Evolutionary conservation across 257 asterid genomes (phyloP).

Genomic region (Verbena officinalis): DNA sequence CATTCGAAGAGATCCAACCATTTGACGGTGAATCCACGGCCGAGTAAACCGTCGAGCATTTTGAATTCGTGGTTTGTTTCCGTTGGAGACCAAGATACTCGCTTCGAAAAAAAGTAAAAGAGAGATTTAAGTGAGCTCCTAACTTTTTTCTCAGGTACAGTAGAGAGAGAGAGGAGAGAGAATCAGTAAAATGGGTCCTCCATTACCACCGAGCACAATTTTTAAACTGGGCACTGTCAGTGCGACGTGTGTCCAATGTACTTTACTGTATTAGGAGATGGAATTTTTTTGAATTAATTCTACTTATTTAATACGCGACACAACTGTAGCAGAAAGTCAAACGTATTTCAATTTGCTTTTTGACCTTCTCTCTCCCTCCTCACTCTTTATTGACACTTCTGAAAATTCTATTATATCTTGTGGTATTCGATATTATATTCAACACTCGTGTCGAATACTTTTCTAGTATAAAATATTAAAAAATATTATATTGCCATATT

Average conservation of each 20-base stretch:
- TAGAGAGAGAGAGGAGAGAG: constrained; percentile 27
- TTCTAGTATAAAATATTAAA: too few species aligned
- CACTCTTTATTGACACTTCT: too few species aligned
- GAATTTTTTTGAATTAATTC: background rate
- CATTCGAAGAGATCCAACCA: constrained; percentile 55
- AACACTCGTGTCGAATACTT: too few species aligned
- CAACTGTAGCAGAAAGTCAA: background rate
- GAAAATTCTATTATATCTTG: too few species aligned
- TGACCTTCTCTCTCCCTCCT: background rate
- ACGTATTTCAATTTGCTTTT: background rate
- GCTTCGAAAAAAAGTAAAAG: constrained; percentile 29
- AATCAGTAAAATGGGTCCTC: constrained; percentile 38
- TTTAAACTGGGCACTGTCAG: constrained; percentile 16
- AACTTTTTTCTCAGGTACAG: background rate
- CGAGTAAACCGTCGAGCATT: constrained; percentile 91
- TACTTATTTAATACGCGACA: background rate
- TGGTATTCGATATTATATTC: too few species aligned
- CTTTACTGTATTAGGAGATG: background rate
- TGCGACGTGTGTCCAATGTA: background rate
- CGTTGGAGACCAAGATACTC: constrained; percentile 29
- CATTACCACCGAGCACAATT: constrained; percentile 28
- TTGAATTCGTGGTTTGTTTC: constrained; percentile 30
- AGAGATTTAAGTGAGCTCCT: constrained; percentile 18
- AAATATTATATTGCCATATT: too few species aligned
- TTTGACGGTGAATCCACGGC: constrained; percentile 84